Base-by-base conservation (phyloP, 2,329 filamentous ascomycete genomes). In the Paracoccidioides brasiliensis region DNA sequence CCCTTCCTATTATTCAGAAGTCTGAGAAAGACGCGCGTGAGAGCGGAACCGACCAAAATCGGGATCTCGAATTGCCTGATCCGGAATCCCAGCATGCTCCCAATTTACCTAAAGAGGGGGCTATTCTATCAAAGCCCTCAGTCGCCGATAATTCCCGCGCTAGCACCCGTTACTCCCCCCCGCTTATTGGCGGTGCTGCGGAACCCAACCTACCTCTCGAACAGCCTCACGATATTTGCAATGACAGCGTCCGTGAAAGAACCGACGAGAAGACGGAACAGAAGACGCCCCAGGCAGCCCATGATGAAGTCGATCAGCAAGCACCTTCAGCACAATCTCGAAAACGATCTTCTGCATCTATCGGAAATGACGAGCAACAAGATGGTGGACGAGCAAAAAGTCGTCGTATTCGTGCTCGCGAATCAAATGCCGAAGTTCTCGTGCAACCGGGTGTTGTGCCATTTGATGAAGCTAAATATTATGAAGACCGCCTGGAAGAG, bases 341-440 rank as follows among this genome's bases (percentile, higher is more conserved):
- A 22, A 85, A 85, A 66, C 73, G 82, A 56, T 83, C 81, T 2
- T 80, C 78, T 12, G 78, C 82, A 53, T 79, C 78, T 22, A 78
- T 80, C 51, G 79, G 78, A 8, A 72, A 82, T 33, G 75, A 80
- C 2, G 82, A 84, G 53, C 74, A 73, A 10, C 70, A 71, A 10
- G 81, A 84, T 58, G 78, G 78, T 52, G 75, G 76, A 22, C 75
- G 81, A 50, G 70, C 72, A 10, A 80, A 81, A 62, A 83, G 81
- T 64, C 81, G 81, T 62, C 76, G 82, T 40, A 77, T 81, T 15
- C 77, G 80, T 53, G 79, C 80, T 35, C 75, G 82, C 58, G 81
- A 83, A 59, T 79, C 78, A 7, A 72, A 77, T 52, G 73, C 71
- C 5, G 78, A 80, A 37, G 66, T 67, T 33, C 64, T 68, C 14